Evolutionary conservation across 208 protist genomes (phyloP).

Genomic region (Crithidia acanthocephali): DNA sequence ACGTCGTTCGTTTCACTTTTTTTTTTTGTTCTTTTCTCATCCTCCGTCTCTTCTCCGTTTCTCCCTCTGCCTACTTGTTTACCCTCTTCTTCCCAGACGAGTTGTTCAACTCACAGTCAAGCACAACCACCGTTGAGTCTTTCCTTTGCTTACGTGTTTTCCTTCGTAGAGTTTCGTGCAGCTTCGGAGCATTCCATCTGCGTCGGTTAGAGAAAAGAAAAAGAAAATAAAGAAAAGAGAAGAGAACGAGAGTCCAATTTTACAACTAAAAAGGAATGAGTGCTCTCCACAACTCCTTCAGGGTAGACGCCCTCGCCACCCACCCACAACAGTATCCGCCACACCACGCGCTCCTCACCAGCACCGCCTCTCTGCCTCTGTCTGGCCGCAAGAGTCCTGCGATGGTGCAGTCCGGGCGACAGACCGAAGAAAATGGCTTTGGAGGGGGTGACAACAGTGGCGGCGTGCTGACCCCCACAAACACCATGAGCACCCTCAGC

Average conservation of each 20-base stretch:
- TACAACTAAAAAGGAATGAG: too few species aligned
- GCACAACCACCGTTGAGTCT: too few species aligned
- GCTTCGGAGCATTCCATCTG: neutral
- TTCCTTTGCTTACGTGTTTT: too few species aligned
- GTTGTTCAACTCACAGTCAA: constrained; percentile 5
- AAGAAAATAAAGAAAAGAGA: neutral
- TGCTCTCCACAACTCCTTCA: too few species aligned
- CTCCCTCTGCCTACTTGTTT: neutral
- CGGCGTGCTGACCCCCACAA: constrained; percentile 4
- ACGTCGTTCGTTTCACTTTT: neutral
- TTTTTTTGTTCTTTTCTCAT: neutral
- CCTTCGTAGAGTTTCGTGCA: too few species aligned
- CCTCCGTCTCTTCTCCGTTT: neutral
- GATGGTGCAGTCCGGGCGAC: neutral
- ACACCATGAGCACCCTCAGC: constrained; percentile 19
- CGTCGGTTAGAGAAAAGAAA: neutral
- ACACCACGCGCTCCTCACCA: neutral
- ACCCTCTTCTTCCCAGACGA: constrained; percentile 1
- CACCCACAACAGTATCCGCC: too few species aligned
- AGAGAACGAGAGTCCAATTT: too few species aligned
- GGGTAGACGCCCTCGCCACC: too few species aligned
- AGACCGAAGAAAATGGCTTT: neutral
- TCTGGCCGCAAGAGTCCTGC: neutral
- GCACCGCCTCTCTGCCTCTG: neutral
- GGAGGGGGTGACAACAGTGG: neutral